These are phyloP conservation scores for Phytophthora podocarpi DNA, from an alignment of 352 stramenopile species.

Conservation along the genomic window DNA sequence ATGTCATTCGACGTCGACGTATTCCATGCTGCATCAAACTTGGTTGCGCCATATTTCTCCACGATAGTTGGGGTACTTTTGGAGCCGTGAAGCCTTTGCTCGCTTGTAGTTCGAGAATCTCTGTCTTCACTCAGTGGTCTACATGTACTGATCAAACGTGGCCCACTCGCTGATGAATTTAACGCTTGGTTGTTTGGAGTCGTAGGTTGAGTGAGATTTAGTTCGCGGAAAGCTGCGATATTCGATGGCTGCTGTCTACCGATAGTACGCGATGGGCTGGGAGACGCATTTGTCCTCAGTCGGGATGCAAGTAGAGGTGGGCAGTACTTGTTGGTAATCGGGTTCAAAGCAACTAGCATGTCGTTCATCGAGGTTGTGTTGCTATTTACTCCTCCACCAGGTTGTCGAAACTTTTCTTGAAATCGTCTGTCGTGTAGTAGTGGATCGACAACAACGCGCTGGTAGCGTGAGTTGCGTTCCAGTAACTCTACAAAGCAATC, in stretches of 20 bases:
- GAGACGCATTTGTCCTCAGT: constrained; percentile 29
- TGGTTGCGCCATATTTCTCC: constrained; percentile 4
- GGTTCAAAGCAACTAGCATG: constrained; percentile 43
- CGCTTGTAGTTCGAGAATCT: neutral
- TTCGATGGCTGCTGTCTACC: neutral
- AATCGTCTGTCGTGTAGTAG: constrained; percentile 61
- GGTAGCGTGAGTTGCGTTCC: constrained; percentile 48
- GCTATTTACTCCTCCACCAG: constrained; percentile 21
- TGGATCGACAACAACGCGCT: constrained; percentile 60
- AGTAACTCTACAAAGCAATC: constrained; percentile 69
- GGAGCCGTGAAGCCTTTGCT: constrained; percentile 10
- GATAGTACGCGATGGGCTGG: neutral
- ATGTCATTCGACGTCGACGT: neutral
- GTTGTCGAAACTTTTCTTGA: constrained; percentile 61
- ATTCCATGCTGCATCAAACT: neutral
- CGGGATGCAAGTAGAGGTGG: constrained; percentile 56
- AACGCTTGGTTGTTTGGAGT: constrained; percentile 11
- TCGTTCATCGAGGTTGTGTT: constrained; percentile 49
- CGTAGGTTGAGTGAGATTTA: neutral
- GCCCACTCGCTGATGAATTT: neutral
- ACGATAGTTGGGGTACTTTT: constrained; percentile 18
- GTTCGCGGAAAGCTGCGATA: neutral
- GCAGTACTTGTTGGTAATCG: constrained; percentile 56
- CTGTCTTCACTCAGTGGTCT: neutral
- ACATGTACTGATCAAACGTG: neutral